Base-by-base conservation (phyloP, 2,329 filamentous ascomycete species). In the Graphium sp. region DNA sequence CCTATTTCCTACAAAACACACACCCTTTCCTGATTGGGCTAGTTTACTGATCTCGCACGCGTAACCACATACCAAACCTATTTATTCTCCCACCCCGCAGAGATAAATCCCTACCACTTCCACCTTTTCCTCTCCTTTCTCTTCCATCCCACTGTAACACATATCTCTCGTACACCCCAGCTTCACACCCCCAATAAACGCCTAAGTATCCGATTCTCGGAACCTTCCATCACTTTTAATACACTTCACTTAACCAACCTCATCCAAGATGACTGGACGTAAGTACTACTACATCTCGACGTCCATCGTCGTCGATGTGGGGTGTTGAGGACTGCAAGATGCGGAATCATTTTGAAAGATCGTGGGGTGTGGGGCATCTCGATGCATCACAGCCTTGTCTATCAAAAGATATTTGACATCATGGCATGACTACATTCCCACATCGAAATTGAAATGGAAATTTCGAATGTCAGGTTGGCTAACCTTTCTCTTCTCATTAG, bases 221-320 rank as follows among this genome's bases (percentile, higher is more conserved):
- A 28, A 20, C 26, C 16, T 15, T 18, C 18, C 18, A 28, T 28
- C 25, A 27, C 9, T 30, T 33, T 35, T 21, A 39, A 37, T 37
- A 26, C 41, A 40, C 37, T 36, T 38, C 28, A 31, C 40, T 42
- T 32, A 38, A 35, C 37, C 39, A 40, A 47, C 36, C 42, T 43
- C 43, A 45, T 53, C 62, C 66, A 74, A 56, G 37, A 77, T 76
- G 71, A 75, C 71, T 73, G 71, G 71, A 72, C 71, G 71, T 75
- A 67, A 73, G 71, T 73, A 45, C 25, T 34, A 22, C 18, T 12
- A 10, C 12, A 18, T 18, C 14, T 26, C 18, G 10, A 10, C 10
- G 12, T 13, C 11, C 20, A 10, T 12, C 16, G n/a, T 5, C 20
- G 16, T 6, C 17, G 17, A 4, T 25, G 22, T 18, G 22, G 17